Percentiles rank a stretch among this genome's conserved stretches.
phyloP scores from a whole-genome alignment of 768 basidiomycete genomes.

The Agrocybe chaxingu region DNA sequence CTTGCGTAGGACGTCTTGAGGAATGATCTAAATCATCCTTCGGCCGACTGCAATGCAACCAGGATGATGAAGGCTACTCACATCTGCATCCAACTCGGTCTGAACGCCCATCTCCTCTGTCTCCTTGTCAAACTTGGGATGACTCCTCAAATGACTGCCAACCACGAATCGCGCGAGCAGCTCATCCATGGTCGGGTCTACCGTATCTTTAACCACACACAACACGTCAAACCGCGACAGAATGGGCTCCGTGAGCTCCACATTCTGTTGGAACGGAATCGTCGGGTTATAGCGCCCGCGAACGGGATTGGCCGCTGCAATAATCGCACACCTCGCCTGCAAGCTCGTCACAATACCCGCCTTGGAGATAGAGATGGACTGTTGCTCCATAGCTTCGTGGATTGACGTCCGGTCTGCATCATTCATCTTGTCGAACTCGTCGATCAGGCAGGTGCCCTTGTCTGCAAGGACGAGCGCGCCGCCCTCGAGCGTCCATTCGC shows the following conservation, averaged over 20 bases:
- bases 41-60: not conserved
- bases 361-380: constrained; percentile 98
- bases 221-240: constrained; percentile 96
- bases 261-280: constrained; percentile 97
- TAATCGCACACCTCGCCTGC: constrained; percentile 95
- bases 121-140: constrained; percentile 86
- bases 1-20: constrained; percentile 93
- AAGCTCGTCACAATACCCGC: constrained; percentile 98
- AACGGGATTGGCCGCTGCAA: constrained; percentile 97
- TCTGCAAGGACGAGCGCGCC: constrained; percentile 98
- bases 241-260: constrained; percentile 97
- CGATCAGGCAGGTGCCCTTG: constrained; percentile 96
- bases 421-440: constrained; percentile 99
- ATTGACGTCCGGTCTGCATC: constrained; percentile 97
- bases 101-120: constrained; percentile 93
- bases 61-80: constrained; percentile 35
- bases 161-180: constrained; percentile 97
- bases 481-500: constrained; percentile 98
- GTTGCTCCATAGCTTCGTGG: constrained; percentile 99
- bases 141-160: constrained; percentile 90
- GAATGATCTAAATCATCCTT: constrained; percentile 70
- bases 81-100: constrained; percentile 86
- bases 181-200: constrained; percentile 96
- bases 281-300: constrained; percentile 98
- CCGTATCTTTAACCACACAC: constrained; percentile 96